Base-by-base conservation (phyloP, 169 alveolate genomes). In the Plasmodium chabaudi region DNA sequence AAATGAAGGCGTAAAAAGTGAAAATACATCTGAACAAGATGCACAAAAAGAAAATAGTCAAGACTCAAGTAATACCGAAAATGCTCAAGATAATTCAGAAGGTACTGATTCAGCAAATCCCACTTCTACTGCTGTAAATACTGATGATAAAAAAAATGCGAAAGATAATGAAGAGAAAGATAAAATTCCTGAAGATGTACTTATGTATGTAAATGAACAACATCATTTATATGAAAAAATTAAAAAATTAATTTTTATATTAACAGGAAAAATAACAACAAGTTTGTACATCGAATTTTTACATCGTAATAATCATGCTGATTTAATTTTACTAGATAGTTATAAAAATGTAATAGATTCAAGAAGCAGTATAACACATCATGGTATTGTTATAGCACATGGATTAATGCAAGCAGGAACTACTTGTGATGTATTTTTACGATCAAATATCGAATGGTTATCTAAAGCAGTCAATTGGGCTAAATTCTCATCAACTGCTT, bases 401-500 rank as follows among this genome's bases (percentile, higher is more conserved):
- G 97, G 97, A 23, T 88, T 97, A 34, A 94, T 96, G 98, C 97
- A 97, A 87, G 95, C 98, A 1, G 98, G 99, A 12, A 98, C 99
- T 4, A 94, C 99, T 34, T 96, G 98, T 92, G 99, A 98, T 64
- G 92, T 93, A 42, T 98, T 98, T 87, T 82, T 98, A 7, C 93
- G 99, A 57, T 97, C 97, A 39, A 98, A 98, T 88, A 67, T 98
- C 71, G 95, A 94, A 87, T 99, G 99, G 99, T 96, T 98, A 65
- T 97, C 98, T 19, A 97, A 97, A 70, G 99, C 97, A 17, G 87
- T 72, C 51, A 96, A 96, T 73, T 98, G 99, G 99, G 97, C 99
- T 44, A 96, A 99, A 92, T 99, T 99, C 93, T 94, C 99, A 19
- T 99, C 99, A 9, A 97, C 99, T 9, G 99, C 99, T 5, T 96